These are phyloP conservation scores for Physcomitrellopsis africana DNA, from an alignment of 225 moss, liverwort and hornwort genomes.

Conservation along the genomic window DNA sequence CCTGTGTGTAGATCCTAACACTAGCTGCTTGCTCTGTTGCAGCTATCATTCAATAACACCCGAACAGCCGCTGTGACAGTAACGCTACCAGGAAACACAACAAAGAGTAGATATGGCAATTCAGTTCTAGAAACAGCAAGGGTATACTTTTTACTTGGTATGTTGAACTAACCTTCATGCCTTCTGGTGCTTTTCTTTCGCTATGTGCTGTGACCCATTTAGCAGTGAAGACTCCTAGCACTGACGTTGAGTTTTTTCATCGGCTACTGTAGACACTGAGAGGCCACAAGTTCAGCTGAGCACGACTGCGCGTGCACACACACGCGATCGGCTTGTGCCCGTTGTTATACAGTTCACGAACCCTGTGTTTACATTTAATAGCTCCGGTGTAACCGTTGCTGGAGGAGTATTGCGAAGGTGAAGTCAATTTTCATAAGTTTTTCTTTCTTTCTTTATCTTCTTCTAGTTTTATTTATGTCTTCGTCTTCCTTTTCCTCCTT, in stretches of 20 bases:
- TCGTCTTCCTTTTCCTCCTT: too few relatives aligned
- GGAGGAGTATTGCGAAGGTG: constrained; percentile 70
- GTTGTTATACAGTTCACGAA: constrained; percentile 76
- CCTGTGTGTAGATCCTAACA: not conserved
- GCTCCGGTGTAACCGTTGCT: constrained; percentile 43
- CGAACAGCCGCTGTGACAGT: constrained; percentile 61
- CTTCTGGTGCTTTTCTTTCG: not conserved
- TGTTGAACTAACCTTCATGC: not conserved
- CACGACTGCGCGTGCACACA: constrained; percentile 76
- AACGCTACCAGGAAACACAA: constrained; percentile 68
- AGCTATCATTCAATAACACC: constrained; percentile 57
- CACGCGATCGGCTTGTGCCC: constrained; percentile 61
- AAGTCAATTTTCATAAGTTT: too few relatives aligned
- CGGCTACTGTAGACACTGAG: constrained; percentile 52
- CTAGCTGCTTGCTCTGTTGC: constrained; percentile 27
- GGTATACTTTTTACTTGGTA: constrained; percentile 77
- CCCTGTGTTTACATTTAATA: constrained; percentile 81
- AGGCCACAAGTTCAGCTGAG: constrained; percentile 67
- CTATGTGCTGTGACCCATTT: not conserved
- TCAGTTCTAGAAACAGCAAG: constrained; percentile 54
- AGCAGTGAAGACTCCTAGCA: not conserved
- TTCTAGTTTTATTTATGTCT: too few relatives aligned
- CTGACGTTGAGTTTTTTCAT: not conserved
- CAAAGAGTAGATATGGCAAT: constrained; percentile 66
- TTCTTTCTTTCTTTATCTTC: too few relatives aligned